These are phyloP conservation scores for Magnusiomyces tetraspermus DNA, from an alignment of 1,139 yeast species.

Conservation along the genomic window DNA sequence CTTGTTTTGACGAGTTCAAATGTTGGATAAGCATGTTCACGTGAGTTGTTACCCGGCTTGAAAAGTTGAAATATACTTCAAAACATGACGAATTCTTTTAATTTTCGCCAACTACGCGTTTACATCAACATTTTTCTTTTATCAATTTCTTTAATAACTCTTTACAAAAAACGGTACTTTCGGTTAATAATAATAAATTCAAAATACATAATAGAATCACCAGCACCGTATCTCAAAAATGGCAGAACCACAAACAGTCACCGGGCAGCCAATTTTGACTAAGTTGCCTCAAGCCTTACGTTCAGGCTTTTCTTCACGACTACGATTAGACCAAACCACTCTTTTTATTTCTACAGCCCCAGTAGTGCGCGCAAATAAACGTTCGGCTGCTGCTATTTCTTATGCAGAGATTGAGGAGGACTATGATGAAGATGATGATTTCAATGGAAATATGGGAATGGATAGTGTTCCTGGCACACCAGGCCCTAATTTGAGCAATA, in stretches of 20 bases:
- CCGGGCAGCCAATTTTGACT: slow-evolving; percentile 3
- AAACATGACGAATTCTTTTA: too few relatives aligned
- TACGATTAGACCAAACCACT: slow-evolving; percentile 57
- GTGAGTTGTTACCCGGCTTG: too few relatives aligned
- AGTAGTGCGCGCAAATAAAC: slow-evolving; percentile 65
- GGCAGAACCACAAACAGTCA: not conserved
- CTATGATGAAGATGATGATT: slow-evolving; percentile 59
- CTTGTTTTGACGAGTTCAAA: too few relatives aligned
- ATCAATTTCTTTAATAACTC: too few relatives aligned
- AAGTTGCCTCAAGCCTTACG: slow-evolving; percentile 63
- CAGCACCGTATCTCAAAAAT: too few relatives aligned
- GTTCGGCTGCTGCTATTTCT: slow-evolving; percentile 53
- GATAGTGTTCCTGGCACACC: slow-evolving; percentile 4
- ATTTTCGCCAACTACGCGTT: too few relatives aligned
- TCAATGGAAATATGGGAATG: slow-evolving; percentile 16
- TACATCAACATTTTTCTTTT: too few relatives aligned
- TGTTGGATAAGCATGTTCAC: too few relatives aligned
- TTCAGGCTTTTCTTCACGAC: slow-evolving; percentile 58
- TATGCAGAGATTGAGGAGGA: slow-evolving; percentile 80
- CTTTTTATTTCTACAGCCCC: slow-evolving; percentile 62
- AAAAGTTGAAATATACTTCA: too few relatives aligned
- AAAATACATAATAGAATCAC: too few relatives aligned
- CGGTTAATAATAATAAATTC: too few relatives aligned
- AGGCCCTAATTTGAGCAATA: slow-evolving; percentile 13
- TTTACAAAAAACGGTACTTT: too few relatives aligned